Evolutionary conservation across 768 basidiomycete species (phyloP).

Genomic region (Psilocybe tampanensis): DNA sequence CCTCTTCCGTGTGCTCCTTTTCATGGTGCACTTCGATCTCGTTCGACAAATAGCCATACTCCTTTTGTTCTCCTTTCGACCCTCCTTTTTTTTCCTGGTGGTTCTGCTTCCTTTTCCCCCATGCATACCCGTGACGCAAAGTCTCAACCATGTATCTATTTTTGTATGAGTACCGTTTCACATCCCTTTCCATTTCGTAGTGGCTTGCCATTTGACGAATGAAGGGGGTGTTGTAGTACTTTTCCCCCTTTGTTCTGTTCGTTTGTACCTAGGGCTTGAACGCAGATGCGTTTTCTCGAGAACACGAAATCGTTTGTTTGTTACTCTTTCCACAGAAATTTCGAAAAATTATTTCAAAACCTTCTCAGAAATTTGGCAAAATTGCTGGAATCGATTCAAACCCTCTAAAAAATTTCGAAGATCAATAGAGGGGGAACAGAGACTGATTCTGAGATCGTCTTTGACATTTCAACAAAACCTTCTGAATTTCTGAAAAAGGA

Average conservation of each 20-base stretch:
- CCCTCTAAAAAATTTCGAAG: no score
- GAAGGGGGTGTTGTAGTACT: background rate
- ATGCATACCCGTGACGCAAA: background rate
- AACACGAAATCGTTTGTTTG: background rate
- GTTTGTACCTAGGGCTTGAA: background rate
- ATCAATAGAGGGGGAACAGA: no score
- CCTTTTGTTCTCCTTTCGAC: background rate
- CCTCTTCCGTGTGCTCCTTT: background rate
- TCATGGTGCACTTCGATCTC: background rate
- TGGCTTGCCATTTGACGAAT: background rate
- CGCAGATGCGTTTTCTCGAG: background rate
- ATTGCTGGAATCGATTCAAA: no score
- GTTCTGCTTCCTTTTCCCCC: no score
- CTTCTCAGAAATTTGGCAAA: no score
- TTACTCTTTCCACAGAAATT: no score
- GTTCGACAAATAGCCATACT: background rate
- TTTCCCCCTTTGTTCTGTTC: background rate
- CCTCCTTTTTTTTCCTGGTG: background rate
- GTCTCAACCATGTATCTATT: background rate
- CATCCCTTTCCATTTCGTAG: background rate
- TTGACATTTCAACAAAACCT: no score
- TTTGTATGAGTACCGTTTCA: background rate
- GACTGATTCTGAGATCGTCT: no score
- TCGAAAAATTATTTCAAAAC: no score
- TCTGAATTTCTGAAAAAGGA: slow-evolving; percentile 7